Percentiles rank a stretch among this genome's conserved stretches.
phyloP scores from a whole-genome alignment of 495 filamentous ascomycete genomes.

The Chaetomium cochliodes region DNA sequence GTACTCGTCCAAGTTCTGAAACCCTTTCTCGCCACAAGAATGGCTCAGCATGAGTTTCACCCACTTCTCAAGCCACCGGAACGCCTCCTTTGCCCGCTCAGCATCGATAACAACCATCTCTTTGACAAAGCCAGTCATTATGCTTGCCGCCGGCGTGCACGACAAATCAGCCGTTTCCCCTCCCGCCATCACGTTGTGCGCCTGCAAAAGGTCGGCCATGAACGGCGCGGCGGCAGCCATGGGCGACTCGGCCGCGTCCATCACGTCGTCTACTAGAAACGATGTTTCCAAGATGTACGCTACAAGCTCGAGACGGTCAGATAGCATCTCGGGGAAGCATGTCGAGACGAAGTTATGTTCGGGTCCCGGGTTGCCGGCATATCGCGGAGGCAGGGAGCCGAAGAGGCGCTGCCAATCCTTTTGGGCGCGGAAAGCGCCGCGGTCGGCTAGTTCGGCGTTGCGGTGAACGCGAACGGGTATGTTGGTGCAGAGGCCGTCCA shows the following conservation, averaged over 20 bases:
- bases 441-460: slow-evolving; percentile 5
- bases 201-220: not conserved
- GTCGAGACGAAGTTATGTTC: not conserved
- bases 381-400: not conserved
- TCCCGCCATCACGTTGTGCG: too few species aligned
- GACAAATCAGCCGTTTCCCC: not conserved
- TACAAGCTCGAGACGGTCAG: slow-evolving; percentile 13
- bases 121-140: not conserved
- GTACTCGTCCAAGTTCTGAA: slow-evolving; percentile 12
- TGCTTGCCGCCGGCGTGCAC: not conserved
- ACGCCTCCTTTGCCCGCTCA: not conserved
- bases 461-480: slow-evolving; percentile 12
- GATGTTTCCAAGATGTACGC: slow-evolving; percentile 4
- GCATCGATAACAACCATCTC: slow-evolving; percentile 1
- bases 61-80: not conserved
- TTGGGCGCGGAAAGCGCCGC: slow-evolving; percentile 18
- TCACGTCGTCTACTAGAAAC: not conserved
- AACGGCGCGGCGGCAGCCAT: not conserved
- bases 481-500: slow-evolving; percentile 4
- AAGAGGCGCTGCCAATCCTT: slow-evolving; percentile 15
- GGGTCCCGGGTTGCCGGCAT: slow-evolving; percentile 6
- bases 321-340: not conserved
- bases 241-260: slow-evolving; percentile 8
- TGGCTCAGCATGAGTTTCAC: not conserved
- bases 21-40: not conserved